These are phyloP conservation scores for Fusarium sp. DNA, from an alignment of 2,329 filamentous ascomycete species.

Conservation along the genomic window DNA sequence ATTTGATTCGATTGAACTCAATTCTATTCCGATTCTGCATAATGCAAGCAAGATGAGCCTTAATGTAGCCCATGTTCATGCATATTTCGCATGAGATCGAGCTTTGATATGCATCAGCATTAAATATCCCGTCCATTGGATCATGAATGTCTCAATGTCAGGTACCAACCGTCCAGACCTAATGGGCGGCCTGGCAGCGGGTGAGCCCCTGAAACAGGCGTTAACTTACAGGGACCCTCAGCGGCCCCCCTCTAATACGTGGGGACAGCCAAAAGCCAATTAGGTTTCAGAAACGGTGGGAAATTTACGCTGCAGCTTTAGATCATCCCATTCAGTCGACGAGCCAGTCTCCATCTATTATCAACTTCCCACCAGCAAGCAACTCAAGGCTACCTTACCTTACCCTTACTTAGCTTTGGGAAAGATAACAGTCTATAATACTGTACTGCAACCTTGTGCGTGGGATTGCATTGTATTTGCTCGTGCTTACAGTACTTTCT, in stretches of 20 bases:
- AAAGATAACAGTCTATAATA: constrained; percentile 36
- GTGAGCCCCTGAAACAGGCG: constrained; percentile 30
- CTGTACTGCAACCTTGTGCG: constrained; percentile 31
- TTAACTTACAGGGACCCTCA: constrained; percentile 23
- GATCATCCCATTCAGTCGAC: constrained; percentile 42
- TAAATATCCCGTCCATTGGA: constrained; percentile 13
- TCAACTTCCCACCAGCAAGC: constrained; percentile 35
- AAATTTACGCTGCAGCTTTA: constrained; percentile 39
- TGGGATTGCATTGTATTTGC: constrained; percentile 29
- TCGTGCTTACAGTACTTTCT: constrained; percentile 10
- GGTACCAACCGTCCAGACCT: constrained; percentile 18
- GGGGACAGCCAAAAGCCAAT: constrained; percentile 30
- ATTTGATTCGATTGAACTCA: constrained; percentile 9
- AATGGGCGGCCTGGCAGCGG: constrained; percentile 21
- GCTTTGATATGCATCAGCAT: constrained; percentile 33
- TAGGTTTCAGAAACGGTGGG: constrained; percentile 8
- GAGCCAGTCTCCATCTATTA: constrained; percentile 29
- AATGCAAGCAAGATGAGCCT: constrained; percentile 30
- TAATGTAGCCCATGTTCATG: constrained; percentile 31
- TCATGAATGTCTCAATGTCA: constrained; percentile 33
- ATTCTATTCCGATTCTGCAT: constrained; percentile 19
- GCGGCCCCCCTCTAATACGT: constrained; percentile 28
- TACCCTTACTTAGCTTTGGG: constrained; percentile 7
- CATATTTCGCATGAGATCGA: constrained; percentile 38
- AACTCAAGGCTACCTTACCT: constrained; percentile 27